Conservation (phyloP, 345 rosid genomes). For the Carallia brachiata region DNA sequence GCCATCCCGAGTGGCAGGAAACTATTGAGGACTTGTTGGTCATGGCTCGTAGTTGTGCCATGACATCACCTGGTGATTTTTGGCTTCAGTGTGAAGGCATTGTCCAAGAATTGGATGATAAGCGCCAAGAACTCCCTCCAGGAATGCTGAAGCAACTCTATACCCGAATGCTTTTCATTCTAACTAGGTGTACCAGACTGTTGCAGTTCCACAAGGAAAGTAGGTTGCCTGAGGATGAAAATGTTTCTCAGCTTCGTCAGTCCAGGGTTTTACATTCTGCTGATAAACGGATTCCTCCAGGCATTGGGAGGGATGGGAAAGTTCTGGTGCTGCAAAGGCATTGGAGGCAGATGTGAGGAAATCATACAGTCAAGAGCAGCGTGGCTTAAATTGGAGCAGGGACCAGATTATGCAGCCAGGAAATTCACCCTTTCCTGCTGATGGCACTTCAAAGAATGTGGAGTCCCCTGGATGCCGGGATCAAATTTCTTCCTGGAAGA, state of each 20-base stretch:
- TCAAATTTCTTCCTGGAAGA: constrained; percentile 54
- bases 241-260: constrained; percentile 66
- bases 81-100: constrained; percentile 99
- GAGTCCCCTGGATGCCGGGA: too few relatives aligned
- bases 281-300: constrained; percentile 60
- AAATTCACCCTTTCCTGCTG: too few relatives aligned
- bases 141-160: constrained; percentile 91
- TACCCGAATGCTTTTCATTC: constrained; percentile 96
- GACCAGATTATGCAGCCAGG: too few relatives aligned
- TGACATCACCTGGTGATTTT: constrained; percentile 91
- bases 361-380: too few relatives aligned
- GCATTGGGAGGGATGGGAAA: constrained; percentile 52
- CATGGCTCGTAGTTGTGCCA: constrained; percentile 94
- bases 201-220: constrained; percentile 99
- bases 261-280: constrained; percentile 52
- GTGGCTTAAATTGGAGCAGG: too few relatives aligned
- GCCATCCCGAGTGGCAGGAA: constrained; percentile 99
- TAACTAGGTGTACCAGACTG: constrained; percentile 94
- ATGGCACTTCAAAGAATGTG: too few relatives aligned
- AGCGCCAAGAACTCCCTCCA: constrained; percentile 94
- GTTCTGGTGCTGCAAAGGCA: constrained; percentile 43
- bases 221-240: constrained; percentile 78
- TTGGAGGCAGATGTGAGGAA: too few relatives aligned
- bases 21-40: constrained; percentile 94
- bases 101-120: constrained; percentile 96